Base-by-base conservation (phyloP, 495 filamentous ascomycete species). In the Aspergillus campestris region DNA sequence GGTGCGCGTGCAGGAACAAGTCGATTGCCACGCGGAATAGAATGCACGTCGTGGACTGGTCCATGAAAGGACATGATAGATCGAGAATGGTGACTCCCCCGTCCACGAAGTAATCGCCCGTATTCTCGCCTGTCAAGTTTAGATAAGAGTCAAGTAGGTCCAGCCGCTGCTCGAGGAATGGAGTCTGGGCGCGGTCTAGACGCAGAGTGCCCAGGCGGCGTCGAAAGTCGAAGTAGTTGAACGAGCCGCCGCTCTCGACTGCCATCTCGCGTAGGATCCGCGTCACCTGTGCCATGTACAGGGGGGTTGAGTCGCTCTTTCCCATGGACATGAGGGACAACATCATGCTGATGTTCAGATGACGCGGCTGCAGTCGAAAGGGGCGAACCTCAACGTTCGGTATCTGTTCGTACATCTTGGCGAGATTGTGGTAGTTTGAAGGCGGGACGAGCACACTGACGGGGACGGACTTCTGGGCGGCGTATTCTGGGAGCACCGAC, bases 11-110 rank as follows among this genome's bases (percentile, higher is more conserved):
- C 4, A 84, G 56, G 55, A 82, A 84, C 0, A 85, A 51, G 6
- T 60, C 61, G 34, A 86, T 65, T 40, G 75, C 80, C 33, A 87
- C 80, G 49, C 84, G 78, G 57, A 87, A 87, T 0, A 89, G 60
- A 1, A 73, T 68, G 49, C 84, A 88, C 0, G 82, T 82, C 38
- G 67, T 74, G 38, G 73, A 69, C 4, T 78, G 62, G 3, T 81
- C 78, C 8, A 87, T 67, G 56, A 82, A 89, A 0, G 84, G 82
- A 56, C 81, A 85, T 2, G 77, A 83, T 28, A 90, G 63, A 48
- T 90, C 86, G 31, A 89, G 67, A 45, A 90, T 84, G 0, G 83
- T 86, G 6, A 89, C 64, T 9, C 67, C 64, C 10, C 81, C 79
- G 4, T 76, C 62, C 35, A 69, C 42, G 8, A 57, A 59, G 28